Conservation (phyloP, 257 asterid genomes). For the Solanum lignicaule region DNA sequence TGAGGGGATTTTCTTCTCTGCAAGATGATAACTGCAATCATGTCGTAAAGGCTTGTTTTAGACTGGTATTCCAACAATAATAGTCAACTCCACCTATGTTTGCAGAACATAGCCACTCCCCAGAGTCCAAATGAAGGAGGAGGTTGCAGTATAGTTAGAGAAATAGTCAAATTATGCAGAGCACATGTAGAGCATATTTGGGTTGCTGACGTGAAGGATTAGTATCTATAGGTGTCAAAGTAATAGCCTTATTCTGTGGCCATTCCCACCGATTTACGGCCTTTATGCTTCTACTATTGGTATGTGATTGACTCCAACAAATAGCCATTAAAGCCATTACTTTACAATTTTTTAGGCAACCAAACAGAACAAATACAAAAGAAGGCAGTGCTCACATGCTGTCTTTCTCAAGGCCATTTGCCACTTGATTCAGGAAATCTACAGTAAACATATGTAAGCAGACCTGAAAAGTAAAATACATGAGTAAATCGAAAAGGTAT, state of each 20-base stretch:
- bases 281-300: background rate
- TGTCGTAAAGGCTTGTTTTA: background rate
- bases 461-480: constrained; percentile 44
- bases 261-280: background rate
- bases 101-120: background rate
- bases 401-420: constrained; percentile 92
- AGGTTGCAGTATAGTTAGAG: background rate
- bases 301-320: background rate
- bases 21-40: constrained; percentile 76
- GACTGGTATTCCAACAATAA: background rate
- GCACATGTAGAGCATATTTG: background rate
- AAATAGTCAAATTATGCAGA: background rate
- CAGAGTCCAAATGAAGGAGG: background rate
- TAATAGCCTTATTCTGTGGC: background rate
- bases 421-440: constrained; percentile 92
- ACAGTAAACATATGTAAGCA: constrained; percentile 92
- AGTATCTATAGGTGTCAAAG: background rate
- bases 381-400: constrained; percentile 59
- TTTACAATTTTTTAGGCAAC: background rate
- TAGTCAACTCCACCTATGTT: background rate
- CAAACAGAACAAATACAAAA: background rate
- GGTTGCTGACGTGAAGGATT: background rate
- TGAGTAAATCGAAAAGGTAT: background rate
- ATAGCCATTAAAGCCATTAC: background rate
- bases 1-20: constrained; percentile 84